Conservation (phyloP, 2,329 filamentous ascomycete species). For the Epichloe sylvatica region DNA sequence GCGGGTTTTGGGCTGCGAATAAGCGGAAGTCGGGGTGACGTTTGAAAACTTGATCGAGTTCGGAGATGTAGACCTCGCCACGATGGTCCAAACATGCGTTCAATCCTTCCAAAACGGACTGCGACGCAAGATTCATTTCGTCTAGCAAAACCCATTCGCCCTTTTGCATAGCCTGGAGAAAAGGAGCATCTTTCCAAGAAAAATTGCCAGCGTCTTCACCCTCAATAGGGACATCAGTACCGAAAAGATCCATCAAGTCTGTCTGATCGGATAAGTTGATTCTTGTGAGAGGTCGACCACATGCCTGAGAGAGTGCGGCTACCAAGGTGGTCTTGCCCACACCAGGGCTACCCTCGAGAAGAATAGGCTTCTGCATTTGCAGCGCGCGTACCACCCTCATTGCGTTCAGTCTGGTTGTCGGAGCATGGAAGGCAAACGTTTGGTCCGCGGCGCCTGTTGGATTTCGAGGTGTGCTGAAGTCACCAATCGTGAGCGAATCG, state of each 20-base stretch:
- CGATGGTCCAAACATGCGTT: conserved; percentile 95
- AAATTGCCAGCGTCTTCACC: conserved; percentile 85
- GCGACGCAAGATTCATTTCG: conserved; percentile 97
- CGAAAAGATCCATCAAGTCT: conserved; percentile 92
- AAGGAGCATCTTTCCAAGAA: conserved; percentile 89
- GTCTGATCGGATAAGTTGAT: conserved; percentile 98
- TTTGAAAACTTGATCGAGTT: conserved; percentile 86
- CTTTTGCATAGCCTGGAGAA: conserved; percentile 89
- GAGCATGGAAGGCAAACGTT: conserved; percentile 59
- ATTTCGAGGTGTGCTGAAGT: conserved; percentile 50
- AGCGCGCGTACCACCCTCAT: conserved; percentile 84
- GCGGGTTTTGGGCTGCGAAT: conserved; percentile 94
- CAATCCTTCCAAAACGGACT: conserved; percentile 88
- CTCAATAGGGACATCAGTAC: conserved; percentile 89
- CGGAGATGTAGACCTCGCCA: conserved; percentile 88
- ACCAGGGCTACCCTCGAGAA: conserved; percentile 93
- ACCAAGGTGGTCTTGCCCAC: conserved; percentile 95
- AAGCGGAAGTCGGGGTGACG: conserved; percentile 83
- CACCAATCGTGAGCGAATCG: conserved; percentile 49
- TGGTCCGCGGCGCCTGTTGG: conserved; percentile 26
- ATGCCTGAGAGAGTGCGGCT: conserved; percentile 64
- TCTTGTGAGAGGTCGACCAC: conserved; percentile 70
- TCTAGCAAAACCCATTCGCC: conserved; percentile 95
- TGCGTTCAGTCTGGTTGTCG: conserved; percentile 77
- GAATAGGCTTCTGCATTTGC: conserved; percentile 77